These are phyloP conservation scores for Martiniozyma asiatica DNA, from an alignment of 1,139 yeast species.

Conservation along the genomic window DNA sequence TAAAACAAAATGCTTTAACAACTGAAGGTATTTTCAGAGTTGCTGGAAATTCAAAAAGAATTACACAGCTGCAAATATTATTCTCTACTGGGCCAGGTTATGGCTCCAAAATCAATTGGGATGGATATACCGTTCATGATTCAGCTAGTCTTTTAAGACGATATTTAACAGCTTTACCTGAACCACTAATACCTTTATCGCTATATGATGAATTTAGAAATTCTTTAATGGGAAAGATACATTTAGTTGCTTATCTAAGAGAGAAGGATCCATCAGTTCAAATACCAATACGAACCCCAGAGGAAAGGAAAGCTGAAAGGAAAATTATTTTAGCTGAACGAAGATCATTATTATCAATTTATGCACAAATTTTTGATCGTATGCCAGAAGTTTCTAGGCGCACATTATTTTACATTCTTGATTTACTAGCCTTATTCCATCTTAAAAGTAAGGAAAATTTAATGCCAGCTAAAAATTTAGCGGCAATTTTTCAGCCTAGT, in stretches of 20 bases:
- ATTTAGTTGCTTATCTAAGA: slow-evolving; percentile 52
- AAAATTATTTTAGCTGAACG: slow-evolving; percentile 36
- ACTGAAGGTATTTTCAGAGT: slow-evolving; percentile 91
- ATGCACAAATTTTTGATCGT: slow-evolving; percentile 52
- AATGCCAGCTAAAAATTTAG: slow-evolving; percentile 88
- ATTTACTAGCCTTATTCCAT: slow-evolving; percentile 76
- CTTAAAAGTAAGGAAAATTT: slow-evolving; percentile 65
- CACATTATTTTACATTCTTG: slow-evolving; percentile 76
- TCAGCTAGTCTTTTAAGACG: slow-evolving; percentile 86
- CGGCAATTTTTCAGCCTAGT: slow-evolving; percentile 95
- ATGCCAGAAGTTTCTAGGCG: slow-evolving; percentile 69
- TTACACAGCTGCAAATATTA: slow-evolving; percentile 71
- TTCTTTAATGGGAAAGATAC: slow-evolving; percentile 53
- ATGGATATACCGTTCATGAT: slow-evolving; percentile 93
- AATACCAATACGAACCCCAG: slow-evolving; percentile 3
- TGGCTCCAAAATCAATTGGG: slow-evolving; percentile 84
- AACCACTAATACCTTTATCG: slow-evolving; percentile 76
- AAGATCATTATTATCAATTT: slow-evolving; percentile 57
- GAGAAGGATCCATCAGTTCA: no score
- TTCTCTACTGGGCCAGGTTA: slow-evolving; percentile 83
- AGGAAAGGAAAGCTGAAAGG: slow-evolving; percentile 6
- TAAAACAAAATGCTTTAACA: slow-evolving; percentile 63
- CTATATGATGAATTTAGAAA: slow-evolving; percentile 71
- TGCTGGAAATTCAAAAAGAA: slow-evolving; percentile 83
- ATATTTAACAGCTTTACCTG: slow-evolving; percentile 78